Conservation (phyloP, 2,329 filamentous ascomycete genomes). For the Claviceps sp. region DNA sequence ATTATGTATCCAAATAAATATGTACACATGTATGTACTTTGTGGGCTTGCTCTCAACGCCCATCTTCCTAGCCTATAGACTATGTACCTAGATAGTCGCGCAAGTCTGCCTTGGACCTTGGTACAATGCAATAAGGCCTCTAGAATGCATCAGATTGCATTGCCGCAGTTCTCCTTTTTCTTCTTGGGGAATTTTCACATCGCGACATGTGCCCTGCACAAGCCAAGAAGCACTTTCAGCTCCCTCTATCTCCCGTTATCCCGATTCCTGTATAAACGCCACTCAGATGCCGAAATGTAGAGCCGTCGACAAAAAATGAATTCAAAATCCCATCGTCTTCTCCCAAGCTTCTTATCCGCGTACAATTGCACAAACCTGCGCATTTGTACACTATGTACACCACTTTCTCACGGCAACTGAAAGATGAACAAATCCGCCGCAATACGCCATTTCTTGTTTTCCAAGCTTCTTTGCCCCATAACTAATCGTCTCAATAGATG, state of each 20-base stretch:
- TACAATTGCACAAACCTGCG: no score
- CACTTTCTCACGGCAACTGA: background rate
- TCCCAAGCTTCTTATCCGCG: background rate
- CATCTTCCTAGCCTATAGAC: no score
- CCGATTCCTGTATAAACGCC: slow-evolving; percentile 2
- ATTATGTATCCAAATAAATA: no score
- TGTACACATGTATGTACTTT: no score
- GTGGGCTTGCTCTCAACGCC: no score
- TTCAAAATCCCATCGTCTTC: background rate
- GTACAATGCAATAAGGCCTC: no score
- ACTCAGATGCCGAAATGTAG: slow-evolving; percentile 3
- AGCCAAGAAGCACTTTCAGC: background rate
- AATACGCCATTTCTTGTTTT: background rate
- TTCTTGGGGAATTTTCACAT: no score
- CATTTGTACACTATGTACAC: background rate
- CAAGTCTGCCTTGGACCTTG: no score
- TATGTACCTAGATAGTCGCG: no score
- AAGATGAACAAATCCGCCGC: no score
- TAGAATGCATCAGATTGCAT: no score
- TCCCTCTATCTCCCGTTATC: background rate
- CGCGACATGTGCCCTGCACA: background rate
- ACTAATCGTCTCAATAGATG: slow-evolving; percentile 48
- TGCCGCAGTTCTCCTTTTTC: no score
- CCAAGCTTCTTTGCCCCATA: background rate
- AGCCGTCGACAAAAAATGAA: background rate